Conservation (phyloP, 768 basidiomycete species). For the Phallus indusiatus region DNA sequence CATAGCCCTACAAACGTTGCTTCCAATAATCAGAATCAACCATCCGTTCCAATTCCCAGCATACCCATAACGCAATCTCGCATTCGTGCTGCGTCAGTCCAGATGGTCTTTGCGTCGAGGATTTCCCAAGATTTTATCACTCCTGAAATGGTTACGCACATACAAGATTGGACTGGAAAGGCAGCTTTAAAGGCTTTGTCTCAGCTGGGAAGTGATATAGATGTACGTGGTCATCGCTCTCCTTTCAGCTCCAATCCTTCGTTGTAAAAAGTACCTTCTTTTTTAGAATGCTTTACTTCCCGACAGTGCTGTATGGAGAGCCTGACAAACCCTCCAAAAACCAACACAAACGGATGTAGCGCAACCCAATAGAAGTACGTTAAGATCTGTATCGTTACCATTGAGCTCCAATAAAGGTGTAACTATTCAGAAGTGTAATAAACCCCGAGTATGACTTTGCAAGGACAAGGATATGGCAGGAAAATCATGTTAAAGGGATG, state of each 20-base stretch:
- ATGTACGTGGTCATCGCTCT: not conserved
- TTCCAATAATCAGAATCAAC: conserved; percentile 1
- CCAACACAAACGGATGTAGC: not conserved
- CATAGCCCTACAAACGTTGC: conserved; percentile 3
- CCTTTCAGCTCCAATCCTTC: not conserved
- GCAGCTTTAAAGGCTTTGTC: conserved; percentile 16
- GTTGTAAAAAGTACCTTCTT: not conserved
- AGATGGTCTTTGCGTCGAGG: conserved; percentile 77
- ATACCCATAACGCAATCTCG: conserved; percentile 14
- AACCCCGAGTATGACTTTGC: too few species aligned
- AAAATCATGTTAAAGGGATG: too few species aligned
- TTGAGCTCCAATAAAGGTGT: too few species aligned
- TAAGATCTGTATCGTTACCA: too few species aligned
- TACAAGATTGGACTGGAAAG: conserved; percentile 46
- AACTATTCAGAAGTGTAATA: too few species aligned
- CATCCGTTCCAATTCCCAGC: not conserved
- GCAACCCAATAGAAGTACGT: too few species aligned
- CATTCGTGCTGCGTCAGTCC: conserved; percentile 70
- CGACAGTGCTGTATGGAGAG: not conserved
- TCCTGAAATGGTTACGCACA: conserved; percentile 47
- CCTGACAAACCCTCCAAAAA: not conserved
- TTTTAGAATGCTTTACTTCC: not conserved
- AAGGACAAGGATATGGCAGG: too few species aligned
- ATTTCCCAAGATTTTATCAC: conserved; percentile 66
- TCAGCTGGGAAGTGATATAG: conserved; percentile 8